Base-by-base conservation (phyloP, 305 asterid species). In the Fraxinus albicans region DNA sequence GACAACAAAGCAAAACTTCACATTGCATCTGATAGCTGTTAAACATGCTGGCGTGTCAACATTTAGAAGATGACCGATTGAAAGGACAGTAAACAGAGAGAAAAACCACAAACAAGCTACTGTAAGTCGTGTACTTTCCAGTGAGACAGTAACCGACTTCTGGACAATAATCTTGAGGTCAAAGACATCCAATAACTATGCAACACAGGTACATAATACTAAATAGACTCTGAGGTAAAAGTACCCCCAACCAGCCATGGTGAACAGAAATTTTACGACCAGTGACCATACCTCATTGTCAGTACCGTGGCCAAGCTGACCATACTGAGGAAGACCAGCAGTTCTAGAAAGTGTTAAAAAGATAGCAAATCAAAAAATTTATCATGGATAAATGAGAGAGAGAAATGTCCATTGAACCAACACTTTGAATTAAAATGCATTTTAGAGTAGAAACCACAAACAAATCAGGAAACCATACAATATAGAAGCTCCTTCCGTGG, bases 311-410 rank as follows among this genome's bases (percentile, higher is more conserved):
- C 99, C 99, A 84, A 96, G 97, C 89, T 96, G 99, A 84, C 99
- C 99, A 84, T 91, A 96, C 83, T 96, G 99, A 60, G 99, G 99
- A 85, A 92, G 95, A 87, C 99, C 99, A 86, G 95, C 98, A 88
- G 98, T 94, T 85, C 99, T 94, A 75, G 80, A 77, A 88, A 78
- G 84, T 55, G 67, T 73, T 72, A 84, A 86, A 81, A 72, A 84
- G 33, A 83, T 53, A n/a, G 80, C 79, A 79, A 74, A 86, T 89
- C 80, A 90, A 86, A 83, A 74, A 44, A 77, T n/a, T 80, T 69
- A 40, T 65, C 75, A 80, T 21, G 47, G 79, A 84, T 77, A 79
- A 80, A 44, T 76, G 23, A 76, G 85, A 73, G 38, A 36, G 65
- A 67, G 74, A 40, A 4, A 17, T 27, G 79, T 80, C 47, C 23